Conservation (phyloP, 2,329 filamentous ascomycete species). For the Paraphaeosphaeria minitans region DNA sequence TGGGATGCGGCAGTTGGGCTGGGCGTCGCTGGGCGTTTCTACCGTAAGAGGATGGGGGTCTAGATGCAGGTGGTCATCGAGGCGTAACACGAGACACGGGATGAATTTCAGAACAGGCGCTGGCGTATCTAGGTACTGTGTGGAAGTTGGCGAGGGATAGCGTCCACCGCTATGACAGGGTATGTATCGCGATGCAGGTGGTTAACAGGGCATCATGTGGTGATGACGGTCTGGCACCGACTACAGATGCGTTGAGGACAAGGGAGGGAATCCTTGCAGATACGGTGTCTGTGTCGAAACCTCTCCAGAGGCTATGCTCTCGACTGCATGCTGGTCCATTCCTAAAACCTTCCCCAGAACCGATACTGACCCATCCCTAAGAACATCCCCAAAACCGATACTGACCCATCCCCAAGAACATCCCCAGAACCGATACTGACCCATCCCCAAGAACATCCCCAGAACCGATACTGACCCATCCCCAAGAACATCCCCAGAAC, state of each 20-base stretch:
- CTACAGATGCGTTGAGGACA: background rate
- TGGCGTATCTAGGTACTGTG: no score
- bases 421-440: background rate
- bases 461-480: background rate
- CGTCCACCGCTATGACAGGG: background rate
- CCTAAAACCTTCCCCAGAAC: background rate
- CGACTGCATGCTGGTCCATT: background rate
- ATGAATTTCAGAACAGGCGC: no score
- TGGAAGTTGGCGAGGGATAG: no score
- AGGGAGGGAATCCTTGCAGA: background rate
- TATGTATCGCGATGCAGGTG: background rate
- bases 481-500: background rate
- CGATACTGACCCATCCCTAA: background rate
- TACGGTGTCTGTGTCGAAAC: no score
- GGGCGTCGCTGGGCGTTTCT: background rate
- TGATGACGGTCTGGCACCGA: background rate
- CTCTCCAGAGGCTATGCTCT: background rate
- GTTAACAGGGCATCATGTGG: background rate
- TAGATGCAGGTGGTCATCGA: background rate
- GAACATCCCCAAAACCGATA: background rate
- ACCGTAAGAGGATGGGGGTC: background rate
- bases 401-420: background rate
- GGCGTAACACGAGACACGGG: background rate
- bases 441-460: no score
- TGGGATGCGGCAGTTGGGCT: conserved; percentile 2